phyloP scores from a whole-genome alignment of 805 yeast species.

The Nadsonia fulvescens region DNA sequence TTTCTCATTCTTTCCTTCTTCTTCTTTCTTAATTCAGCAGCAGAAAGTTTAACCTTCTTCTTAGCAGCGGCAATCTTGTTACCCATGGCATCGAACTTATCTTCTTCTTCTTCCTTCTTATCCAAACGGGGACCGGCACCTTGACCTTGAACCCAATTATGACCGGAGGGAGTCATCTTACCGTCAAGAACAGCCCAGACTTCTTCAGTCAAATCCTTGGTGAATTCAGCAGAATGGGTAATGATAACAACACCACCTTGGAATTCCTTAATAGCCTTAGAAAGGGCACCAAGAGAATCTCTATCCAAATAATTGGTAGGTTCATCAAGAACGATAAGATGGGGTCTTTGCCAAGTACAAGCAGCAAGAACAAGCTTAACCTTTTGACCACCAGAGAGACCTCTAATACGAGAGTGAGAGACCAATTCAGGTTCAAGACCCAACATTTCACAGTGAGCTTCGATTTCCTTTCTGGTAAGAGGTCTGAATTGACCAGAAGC shows the following conservation, averaged over 20 bases:
- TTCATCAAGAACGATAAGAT: slow-evolving; percentile 96
- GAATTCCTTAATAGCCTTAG: slow-evolving; percentile 96
- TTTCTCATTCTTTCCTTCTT: slow-evolving; percentile 99
- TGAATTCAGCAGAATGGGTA: slow-evolving; percentile 99
- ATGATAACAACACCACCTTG: slow-evolving; percentile 99
- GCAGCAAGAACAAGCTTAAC: slow-evolving; percentile 99
- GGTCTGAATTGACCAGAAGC: slow-evolving; percentile 99
- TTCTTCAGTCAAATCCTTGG: slow-evolving; percentile 98
- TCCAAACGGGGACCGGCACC: slow-evolving; percentile 99
- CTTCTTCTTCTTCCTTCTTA: slow-evolving; percentile 93
- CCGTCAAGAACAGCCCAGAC: slow-evolving; percentile 99
- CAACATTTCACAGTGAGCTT: slow-evolving; percentile 94
- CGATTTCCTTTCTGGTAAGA: slow-evolving; percentile 98
- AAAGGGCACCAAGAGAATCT: slow-evolving; percentile 98
- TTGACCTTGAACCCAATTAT: slow-evolving; percentile 99
- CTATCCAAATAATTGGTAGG: slow-evolving; percentile 99
- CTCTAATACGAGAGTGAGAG: slow-evolving; percentile 99
- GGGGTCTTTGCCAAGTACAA: slow-evolving; percentile 99
- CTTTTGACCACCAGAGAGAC: slow-evolving; percentile 99
- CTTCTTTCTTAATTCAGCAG: slow-evolving; percentile 99
- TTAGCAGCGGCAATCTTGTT: slow-evolving; percentile 93
- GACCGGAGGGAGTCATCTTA: slow-evolving; percentile 99
- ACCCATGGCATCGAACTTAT: slow-evolving; percentile 99
- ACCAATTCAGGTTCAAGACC: slow-evolving; percentile 98
- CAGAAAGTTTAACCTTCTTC: slow-evolving; percentile 94